Percentiles rank a stretch among this genome's conserved stretches.
These are phyloP conservation scores for Podospora pseudoanserina DNA, from an alignment of 495 filamentous ascomycete species.

Conservation along the genomic window DNA sequence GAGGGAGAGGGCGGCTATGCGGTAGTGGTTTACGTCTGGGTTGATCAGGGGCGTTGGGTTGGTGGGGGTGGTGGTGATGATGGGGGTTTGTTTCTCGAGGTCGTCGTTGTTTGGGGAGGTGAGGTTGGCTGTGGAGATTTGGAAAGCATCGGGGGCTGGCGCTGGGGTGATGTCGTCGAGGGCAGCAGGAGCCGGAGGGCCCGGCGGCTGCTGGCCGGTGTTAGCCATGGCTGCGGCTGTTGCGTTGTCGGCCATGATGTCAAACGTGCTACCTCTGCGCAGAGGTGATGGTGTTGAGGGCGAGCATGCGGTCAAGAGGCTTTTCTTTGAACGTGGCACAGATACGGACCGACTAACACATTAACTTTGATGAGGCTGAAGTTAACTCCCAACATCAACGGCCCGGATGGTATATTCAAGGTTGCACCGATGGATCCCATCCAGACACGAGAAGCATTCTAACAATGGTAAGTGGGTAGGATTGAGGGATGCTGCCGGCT, in stretches of 20 bases:
- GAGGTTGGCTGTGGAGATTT: background rate
- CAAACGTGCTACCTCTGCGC: background rate
- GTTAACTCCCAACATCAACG: background rate
- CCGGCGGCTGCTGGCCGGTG: background rate
- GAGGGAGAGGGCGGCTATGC: conserved; percentile 46
- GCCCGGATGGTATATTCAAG: background rate
- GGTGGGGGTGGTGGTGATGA: conserved; percentile 26
- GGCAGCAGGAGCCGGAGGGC: background rate
- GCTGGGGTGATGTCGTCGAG: background rate
- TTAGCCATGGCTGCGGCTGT: background rate
- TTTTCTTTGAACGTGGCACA: background rate
- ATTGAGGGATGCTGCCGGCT: background rate
- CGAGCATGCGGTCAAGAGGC: background rate
- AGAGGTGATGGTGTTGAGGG: background rate
- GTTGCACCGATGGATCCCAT: background rate
- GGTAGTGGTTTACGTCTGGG: conserved; percentile 40
- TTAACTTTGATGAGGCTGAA: background rate
- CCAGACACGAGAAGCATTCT: background rate
- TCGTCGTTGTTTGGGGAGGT: background rate
- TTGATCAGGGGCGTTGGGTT: conserved; percentile 47
- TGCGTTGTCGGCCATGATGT: background rate
- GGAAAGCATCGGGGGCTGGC: background rate
- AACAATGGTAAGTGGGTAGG: too few species aligned
- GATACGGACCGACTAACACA: background rate
- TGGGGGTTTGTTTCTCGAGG: background rate